phyloP scores from a whole-genome alignment of 306 rosid species.

The Pyrus bretschneideri region DNA sequence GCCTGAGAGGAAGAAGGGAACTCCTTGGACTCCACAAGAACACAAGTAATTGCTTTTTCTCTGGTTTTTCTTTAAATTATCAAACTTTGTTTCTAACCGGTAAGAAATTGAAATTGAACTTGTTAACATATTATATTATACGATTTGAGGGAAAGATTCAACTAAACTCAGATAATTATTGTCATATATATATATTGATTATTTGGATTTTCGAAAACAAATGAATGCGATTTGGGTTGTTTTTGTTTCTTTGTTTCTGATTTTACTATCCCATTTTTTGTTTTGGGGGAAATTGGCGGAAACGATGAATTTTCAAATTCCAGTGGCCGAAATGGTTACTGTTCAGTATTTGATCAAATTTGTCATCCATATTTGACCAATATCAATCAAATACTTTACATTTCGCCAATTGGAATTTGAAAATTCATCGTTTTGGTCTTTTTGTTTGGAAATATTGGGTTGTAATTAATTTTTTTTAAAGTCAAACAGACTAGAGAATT shows the following conservation, averaged over 20 bases:
- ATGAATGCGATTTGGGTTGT: not conserved
- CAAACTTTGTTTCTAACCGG: not conserved
- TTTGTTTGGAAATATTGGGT: not conserved
- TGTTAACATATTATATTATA: too few species aligned
- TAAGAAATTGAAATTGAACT: not conserved
- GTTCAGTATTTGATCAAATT: not conserved
- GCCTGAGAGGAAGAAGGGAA: constrained; percentile 74
- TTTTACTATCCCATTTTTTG: not conserved
- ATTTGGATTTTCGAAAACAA: not conserved
- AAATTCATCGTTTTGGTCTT: not conserved
- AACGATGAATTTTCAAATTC: not conserved
- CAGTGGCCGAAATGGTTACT: not conserved
- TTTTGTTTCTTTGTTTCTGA: not conserved
- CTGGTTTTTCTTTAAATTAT: not conserved
- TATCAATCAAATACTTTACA: not conserved
- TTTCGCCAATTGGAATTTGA: not conserved
- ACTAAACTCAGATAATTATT: not conserved
- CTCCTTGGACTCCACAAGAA: constrained; percentile 87
- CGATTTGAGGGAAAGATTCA: not conserved
- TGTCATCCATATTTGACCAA: too few species aligned
- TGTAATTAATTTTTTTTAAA: not conserved
- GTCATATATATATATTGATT: not conserved
- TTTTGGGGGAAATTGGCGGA: not conserved
- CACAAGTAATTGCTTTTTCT: constrained; percentile 44
- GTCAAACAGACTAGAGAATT: not conserved